Conservation (phyloP, 2,329 filamentous ascomycete species). For the Arthrinium phaeospermum region DNA sequence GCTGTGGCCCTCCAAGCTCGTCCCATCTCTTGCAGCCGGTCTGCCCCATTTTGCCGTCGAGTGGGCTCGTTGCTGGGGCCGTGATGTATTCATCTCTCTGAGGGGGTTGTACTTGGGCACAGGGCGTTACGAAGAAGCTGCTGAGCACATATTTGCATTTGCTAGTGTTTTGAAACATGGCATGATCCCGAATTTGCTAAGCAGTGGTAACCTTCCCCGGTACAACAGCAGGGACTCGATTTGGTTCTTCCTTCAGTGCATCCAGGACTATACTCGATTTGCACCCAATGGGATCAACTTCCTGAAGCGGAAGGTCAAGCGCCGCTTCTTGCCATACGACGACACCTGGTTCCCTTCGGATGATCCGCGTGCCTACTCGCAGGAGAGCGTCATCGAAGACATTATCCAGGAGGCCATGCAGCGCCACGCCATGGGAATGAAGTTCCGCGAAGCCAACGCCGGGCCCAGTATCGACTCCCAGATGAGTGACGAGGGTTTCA, state of each 20-base stretch:
- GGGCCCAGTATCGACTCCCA: slow-evolving; percentile 87
- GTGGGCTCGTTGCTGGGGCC: slow-evolving; percentile 97
- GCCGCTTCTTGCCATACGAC: slow-evolving; percentile 92
- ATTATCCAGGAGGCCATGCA: slow-evolving; percentile 93
- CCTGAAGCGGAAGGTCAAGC: slow-evolving; percentile 76
- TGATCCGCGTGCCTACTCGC: slow-evolving; percentile 84
- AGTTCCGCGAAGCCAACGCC: slow-evolving; percentile 93
- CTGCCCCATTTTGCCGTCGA: slow-evolving; percentile 91
- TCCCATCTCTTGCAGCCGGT: slow-evolving; percentile 88
- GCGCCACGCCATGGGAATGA: slow-evolving; percentile 87
- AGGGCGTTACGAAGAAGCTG: slow-evolving; percentile 85
- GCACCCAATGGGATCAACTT: slow-evolving; percentile 78
- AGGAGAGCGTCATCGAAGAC: slow-evolving; percentile 82
- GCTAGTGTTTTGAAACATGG: slow-evolving; percentile 96
- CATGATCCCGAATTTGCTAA: slow-evolving; percentile 94
- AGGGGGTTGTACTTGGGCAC: slow-evolving; percentile 92
- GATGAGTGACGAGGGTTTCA: slow-evolving; percentile 91
- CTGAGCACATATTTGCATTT: slow-evolving; percentile 93
- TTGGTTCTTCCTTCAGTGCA: slow-evolving; percentile 97
- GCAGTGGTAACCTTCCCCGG: slow-evolving; percentile 81
- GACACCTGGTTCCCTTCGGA: slow-evolving; percentile 90
- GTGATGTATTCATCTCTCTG: slow-evolving; percentile 95
- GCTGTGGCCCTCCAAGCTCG: slow-evolving; percentile 82
- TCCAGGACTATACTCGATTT: slow-evolving; percentile 88
- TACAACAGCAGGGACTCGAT: slow-evolving; percentile 97